These are phyloP conservation scores for Lepraria neglecta DNA, from an alignment of 495 filamentous ascomycete genomes.

Conservation along the genomic window DNA sequence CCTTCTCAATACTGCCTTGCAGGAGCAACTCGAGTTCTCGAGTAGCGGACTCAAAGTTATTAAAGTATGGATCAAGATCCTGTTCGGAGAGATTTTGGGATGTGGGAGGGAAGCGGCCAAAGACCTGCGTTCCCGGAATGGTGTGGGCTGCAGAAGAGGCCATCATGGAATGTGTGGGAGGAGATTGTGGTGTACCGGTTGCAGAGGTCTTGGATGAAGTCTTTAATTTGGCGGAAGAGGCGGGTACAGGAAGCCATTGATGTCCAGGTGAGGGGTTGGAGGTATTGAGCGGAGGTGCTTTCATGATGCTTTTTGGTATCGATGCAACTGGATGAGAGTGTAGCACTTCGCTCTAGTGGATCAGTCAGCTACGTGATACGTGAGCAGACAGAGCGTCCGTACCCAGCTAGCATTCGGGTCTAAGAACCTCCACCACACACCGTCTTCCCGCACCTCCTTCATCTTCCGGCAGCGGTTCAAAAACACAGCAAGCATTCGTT, in stretches of 20 bases:
- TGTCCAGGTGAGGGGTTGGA: slow-evolving; percentile 88
- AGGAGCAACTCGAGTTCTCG: slow-evolving; percentile 80
- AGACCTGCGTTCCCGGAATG: slow-evolving; percentile 56
- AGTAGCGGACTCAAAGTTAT: slow-evolving; percentile 79
- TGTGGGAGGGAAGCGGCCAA: slow-evolving; percentile 77
- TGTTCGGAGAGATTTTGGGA: slow-evolving; percentile 70
- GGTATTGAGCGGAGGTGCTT: slow-evolving; percentile 86
- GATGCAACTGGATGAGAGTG: slow-evolving; percentile 82
- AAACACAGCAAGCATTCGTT: slow-evolving; percentile 93
- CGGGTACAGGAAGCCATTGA: slow-evolving; percentile 77
- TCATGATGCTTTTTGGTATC: slow-evolving; percentile 87
- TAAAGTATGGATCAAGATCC: slow-evolving; percentile 92
- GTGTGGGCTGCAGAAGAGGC: slow-evolving; percentile 52
- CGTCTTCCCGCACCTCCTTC: slow-evolving; percentile 89
- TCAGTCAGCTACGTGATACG: slow-evolving; percentile 19
- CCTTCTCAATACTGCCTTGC: slow-evolving; percentile 89
- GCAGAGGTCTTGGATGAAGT: slow-evolving; percentile 43
- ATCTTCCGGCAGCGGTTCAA: slow-evolving; percentile 86
- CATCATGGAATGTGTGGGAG: slow-evolving; percentile 38
- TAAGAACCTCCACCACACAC: slow-evolving; percentile 94
- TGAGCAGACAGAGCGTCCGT: slow-evolving; percentile 28
- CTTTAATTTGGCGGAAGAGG: slow-evolving; percentile 78
- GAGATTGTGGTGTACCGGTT: slow-evolving; percentile 49
- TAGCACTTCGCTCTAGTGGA: slow-evolving; percentile 73
- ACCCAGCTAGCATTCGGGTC: slow-evolving; percentile 99